These are phyloP conservation scores for Oldenlandia corymbosa DNA, from an alignment of 257 asterid genomes.

Conservation along the genomic window DNA sequence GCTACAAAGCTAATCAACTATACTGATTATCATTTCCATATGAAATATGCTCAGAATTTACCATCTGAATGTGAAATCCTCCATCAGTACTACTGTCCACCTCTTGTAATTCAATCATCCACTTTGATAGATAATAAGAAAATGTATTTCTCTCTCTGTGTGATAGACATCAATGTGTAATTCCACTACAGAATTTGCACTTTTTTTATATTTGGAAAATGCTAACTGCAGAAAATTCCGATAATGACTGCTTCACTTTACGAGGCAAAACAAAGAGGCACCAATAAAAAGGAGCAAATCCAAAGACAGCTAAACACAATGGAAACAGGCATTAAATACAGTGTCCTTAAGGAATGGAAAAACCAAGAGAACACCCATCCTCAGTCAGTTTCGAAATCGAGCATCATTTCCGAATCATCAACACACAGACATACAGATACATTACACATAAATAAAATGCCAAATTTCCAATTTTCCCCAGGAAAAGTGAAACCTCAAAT, in stretches of 20 bases:
- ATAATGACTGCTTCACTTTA: neutral
- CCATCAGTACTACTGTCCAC: too few relatives aligned
- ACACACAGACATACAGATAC: too few relatives aligned
- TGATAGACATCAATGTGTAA: neutral
- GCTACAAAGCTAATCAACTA: neutral
- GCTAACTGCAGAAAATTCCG: neutral
- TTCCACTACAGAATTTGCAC: neutral
- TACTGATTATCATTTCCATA: neutral
- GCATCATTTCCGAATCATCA: neutral
- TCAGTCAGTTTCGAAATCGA: neutral
- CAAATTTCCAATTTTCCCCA: neutral
- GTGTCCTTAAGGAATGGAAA: neutral
- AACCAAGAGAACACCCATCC: neutral
- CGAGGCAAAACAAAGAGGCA: neutral
- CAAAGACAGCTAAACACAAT: too few relatives aligned
- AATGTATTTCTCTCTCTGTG: neutral
- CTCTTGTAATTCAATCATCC: too few relatives aligned
- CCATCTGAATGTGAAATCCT: neutral
- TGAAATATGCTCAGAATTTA: neutral
- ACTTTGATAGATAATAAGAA: neutral
- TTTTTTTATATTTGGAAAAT: neutral
- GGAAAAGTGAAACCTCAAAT: neutral
- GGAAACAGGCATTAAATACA: neutral
- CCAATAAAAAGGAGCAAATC: neutral
- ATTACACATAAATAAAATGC: neutral